Base-by-base conservation (phyloP, 1,284 basidiomycete species). In the Somion occarium region DNA sequence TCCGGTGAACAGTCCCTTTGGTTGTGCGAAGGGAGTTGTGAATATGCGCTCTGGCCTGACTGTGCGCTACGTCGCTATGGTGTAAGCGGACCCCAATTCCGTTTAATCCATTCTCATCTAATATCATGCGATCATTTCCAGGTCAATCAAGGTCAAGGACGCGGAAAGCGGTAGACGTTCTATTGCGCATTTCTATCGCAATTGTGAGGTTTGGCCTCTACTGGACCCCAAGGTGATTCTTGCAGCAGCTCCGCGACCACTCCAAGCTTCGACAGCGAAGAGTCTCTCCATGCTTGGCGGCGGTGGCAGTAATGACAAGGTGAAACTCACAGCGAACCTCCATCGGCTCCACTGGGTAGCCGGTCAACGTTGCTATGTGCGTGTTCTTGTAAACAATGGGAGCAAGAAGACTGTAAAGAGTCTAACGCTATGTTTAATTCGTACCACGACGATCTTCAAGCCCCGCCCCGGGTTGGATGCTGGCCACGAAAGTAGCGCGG, bases 171-270 rank as follows among this genome's bases (percentile, higher is more conserved):
- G 70, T 41, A 76, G 79, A 61, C 76, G 83, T 5, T 92, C 91
- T 3, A 88, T 97, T 44, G 89, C 93, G 0, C 94, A 98, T 67
- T 96, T 97, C 65, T 97, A 96, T 68, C 85, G 94, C 2, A 76
- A 86, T 37, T 85, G 93, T 61, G 82, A 88, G 49, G 72, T 97
- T 25, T 93, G 87, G 78, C 93, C 94, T 1, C 84, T 84, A 48
- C 71, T 94, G 23, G 80, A 91, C 55, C 83, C 88, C 0, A 70
- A 79, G 3, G 59, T 73, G 2, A 75, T 85, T 12, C 78, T 97
- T 5, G 76, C 83, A 1, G 78, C 85, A 2, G 75, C 84, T 2
- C 67, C 76, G 5, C 71, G 78, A 41, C 85, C 88, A 2, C 69
- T 93, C 39, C 75, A 82, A 56, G 82, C 80, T 15, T 78, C 75